Base-by-base conservation (phyloP, 345 rosid species). In the Melastoma malabathricum region DNA sequence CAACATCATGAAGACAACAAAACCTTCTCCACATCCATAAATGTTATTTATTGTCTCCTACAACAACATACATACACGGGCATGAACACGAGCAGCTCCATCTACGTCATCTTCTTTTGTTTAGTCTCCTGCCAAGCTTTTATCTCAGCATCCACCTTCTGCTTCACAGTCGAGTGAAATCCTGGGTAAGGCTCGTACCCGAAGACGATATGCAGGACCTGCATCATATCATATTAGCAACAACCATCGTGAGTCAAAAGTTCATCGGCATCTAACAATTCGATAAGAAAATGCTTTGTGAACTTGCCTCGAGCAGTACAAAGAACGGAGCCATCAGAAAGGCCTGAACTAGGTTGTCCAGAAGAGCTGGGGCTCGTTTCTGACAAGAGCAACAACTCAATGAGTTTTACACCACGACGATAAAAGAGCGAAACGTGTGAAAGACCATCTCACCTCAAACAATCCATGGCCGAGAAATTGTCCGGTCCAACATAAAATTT, bases 131-230 rank as follows among this genome's bases (percentile, higher is more conserved):
- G 20, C 64, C 64, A 60, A 25, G n/a, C 55, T 16, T 61, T 61
- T 49, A 54, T 54, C 29, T 61, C 59, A 53, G 59, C 59, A 8
- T 57, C 52, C 10, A 46, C 20, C 29, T 15, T 48, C 16, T 81
- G 81, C 48, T 57, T 63, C 59, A 89, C 93, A 0, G 59, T 72
- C 9, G 59, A 84, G 41, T 74, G 84, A 47, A 89, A 89, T 45
- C 95, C 96, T 0, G 92, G 84, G 59, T 82, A 86, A 22, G 94
- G 98, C 60, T 90, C 96, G 34, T 90, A 90, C 31, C 76, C 68
- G 17, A 80, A 76, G 43, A 66, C 47, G 10, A 44, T 56, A 16
- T 90, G 80, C 51, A 86, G 92, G 65, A 78, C 69, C 95, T 85
- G 73, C n/a, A n/a, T n/a, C n/a, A n/a, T n/a, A n/a, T n/a, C n/a